These are phyloP conservation scores for Cercospora sp. DNA, from an alignment of 2,329 filamentous ascomycete genomes.

Conservation along the genomic window DNA sequence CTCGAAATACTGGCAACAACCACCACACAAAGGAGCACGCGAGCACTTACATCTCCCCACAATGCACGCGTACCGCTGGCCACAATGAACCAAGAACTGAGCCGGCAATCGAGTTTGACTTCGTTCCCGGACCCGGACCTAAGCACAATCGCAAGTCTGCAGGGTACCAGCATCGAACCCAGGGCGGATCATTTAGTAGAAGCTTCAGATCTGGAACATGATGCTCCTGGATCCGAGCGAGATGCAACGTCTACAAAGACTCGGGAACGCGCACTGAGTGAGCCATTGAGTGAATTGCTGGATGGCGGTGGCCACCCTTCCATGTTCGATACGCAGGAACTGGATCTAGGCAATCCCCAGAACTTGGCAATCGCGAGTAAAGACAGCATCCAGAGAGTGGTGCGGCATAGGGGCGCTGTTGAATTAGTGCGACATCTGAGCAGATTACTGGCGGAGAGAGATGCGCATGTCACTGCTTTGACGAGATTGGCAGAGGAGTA, in stretches of 20 bases:
- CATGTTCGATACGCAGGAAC: slow-evolving; percentile 36
- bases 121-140: slow-evolving; percentile 37
- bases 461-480: slow-evolving; percentile 40
- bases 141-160: slow-evolving; percentile 22
- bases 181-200: slow-evolving; percentile 10
- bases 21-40: slow-evolving; percentile 9
- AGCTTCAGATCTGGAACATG: slow-evolving; percentile 13
- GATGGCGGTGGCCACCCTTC: slow-evolving; percentile 33
- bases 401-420: slow-evolving; percentile 37
- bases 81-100: slow-evolving; percentile 23
- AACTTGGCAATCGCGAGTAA: slow-evolving; percentile 31
- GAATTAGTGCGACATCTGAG: slow-evolving; percentile 35
- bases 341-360: slow-evolving; percentile 28
- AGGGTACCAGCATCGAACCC: slow-evolving; percentile 18
- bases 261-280: slow-evolving; percentile 12
- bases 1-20: neutral
- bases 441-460: slow-evolving; percentile 35
- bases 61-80: slow-evolving; percentile 2
- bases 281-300: slow-evolving; percentile 34
- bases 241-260: neutral
- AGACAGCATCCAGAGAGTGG: slow-evolving; percentile 31
- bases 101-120: slow-evolving; percentile 31
- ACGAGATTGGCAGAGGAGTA: slow-evolving; percentile 39
- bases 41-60: slow-evolving; percentile 3
- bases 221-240: neutral